Percentiles rank a stretch among this genome's conserved stretches.
phyloP scores from a whole-genome alignment of 192 early-diverging fungal genomes.

The Obelidium mucronatum region DNA sequence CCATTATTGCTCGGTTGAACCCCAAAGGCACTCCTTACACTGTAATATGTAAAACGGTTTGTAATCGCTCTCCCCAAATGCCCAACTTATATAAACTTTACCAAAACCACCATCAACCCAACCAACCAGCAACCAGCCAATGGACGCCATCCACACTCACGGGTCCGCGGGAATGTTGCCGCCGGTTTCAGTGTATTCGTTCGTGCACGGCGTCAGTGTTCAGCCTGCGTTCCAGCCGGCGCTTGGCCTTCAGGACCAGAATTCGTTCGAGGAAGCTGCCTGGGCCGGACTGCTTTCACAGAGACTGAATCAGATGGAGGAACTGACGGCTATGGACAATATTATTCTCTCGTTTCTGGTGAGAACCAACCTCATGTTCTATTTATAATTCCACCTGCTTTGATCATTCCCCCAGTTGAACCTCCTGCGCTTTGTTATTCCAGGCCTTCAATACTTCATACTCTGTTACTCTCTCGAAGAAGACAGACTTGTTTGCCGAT shows the following conservation, averaged over 20 bases:
- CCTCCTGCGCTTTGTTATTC: neutral
- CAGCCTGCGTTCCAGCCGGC: neutral
- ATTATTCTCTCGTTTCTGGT: conserved; percentile 29
- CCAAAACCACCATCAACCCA: too few relatives aligned
- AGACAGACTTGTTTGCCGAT: conserved; percentile 22
- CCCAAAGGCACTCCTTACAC: too few relatives aligned
- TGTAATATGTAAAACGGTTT: too few relatives aligned
- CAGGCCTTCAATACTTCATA: conserved; percentile 31
- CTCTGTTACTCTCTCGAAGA: neutral
- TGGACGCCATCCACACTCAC: conserved; percentile 18
- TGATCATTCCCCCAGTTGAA: too few relatives aligned
- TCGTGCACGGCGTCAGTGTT: conserved; percentile 11
- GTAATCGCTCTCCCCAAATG: too few relatives aligned
- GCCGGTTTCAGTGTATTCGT: conserved; percentile 20
- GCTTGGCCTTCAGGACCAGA: neutral
- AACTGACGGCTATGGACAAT: too few relatives aligned
- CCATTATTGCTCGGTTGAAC: too few relatives aligned
- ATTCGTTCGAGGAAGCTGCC: neutral
- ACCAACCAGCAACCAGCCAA: too few relatives aligned
- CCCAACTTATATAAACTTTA: too few relatives aligned
- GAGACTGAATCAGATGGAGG: too few relatives aligned
- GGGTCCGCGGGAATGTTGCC: neutral
- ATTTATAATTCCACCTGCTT: neutral
- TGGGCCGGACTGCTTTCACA: too few relatives aligned
- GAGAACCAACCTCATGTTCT: too few relatives aligned